Evolutionary conservation across 202 grass and related monocot genomes (phyloP), one percentile per base, ranked within the genome.

Genomic region (Tripidium arundinaceum): DNA sequence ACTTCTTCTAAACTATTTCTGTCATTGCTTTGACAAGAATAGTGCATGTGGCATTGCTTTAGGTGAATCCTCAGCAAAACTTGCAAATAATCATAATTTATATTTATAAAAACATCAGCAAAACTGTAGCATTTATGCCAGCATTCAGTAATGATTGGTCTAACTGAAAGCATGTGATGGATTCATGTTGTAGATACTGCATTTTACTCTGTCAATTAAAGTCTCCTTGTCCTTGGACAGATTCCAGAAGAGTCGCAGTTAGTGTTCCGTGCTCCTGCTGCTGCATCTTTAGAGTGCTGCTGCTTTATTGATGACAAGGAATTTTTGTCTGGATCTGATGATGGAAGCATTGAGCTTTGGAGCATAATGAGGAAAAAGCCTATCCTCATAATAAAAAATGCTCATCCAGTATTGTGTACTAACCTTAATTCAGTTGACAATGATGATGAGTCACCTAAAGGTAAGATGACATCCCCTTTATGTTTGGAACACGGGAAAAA

Each of bases 261-360:
- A 87, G 73, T 97, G 18, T 93, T 88, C 66, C 90, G 93, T 22
- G 90, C 90, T 49, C 90, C 93, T 81, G 90, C 26, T 79, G 36
- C 87, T 15, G 75, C 90, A 65, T 93, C 93, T 59, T 88, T 97
- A 73, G 93, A 97, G 79, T 93, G 93, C 43, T 89, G 87, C 80
- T 89, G 86, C 87, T 93, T 97, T 85, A 87, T 97, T 68, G 91
- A 89, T 62, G 93, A 93, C 64, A 91, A 87, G 18, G 93, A 97
- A 68, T 93, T 90, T 84, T 65, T 93, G 52, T 93, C 93, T 85
- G 93, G 93, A 31, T 97, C 90, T 28, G 93, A 97, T 61, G 85
- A 97, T 85, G 93, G 93, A 75, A 93, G 90, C 71, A 79, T 97
- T 65, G 90, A 92, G 57, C 84, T 97, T 67, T 97, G 93, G 93